phyloP scores from a whole-genome alignment of 2,329 filamentous ascomycete genomes.

The Xylariaceae sp. region DNA sequence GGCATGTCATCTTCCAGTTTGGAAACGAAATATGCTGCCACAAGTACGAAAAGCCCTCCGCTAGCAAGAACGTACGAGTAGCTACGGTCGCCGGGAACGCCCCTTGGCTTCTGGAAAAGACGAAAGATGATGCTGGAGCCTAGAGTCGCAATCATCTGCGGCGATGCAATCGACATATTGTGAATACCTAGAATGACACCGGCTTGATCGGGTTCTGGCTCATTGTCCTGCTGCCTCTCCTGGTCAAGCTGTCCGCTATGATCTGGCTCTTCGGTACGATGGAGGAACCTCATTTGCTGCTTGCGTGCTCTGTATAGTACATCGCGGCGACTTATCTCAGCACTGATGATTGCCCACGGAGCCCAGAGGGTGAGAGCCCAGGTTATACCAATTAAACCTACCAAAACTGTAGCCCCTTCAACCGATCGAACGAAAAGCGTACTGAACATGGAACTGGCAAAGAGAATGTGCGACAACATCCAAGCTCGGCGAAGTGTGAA shows the following conservation, averaged over 20 bases:
- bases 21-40: constrained; percentile 70
- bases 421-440: constrained; percentile 75
- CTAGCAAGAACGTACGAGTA: constrained; percentile 83
- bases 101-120: constrained; percentile 80
- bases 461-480: constrained; percentile 81
- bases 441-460: constrained; percentile 74
- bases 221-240: constrained; percentile 41
- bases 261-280: constrained; percentile 11
- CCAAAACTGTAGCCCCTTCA: constrained; percentile 67
- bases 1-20: constrained; percentile 60
- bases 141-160: constrained; percentile 86
- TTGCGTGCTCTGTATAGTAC: constrained; percentile 45
- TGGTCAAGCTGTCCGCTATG: background rate
- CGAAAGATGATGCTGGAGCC: constrained; percentile 82
- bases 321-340: constrained; percentile 82
- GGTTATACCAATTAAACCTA: constrained; percentile 79
- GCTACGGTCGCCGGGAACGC: constrained; percentile 78
- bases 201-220: constrained; percentile 67
- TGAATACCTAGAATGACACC: constrained; percentile 92
- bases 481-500: constrained; percentile 86
- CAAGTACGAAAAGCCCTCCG: constrained; percentile 72
- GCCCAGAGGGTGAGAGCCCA: constrained; percentile 95
- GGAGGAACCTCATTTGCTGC: constrained; percentile 30
- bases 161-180: constrained; percentile 89
- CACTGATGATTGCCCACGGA: constrained; percentile 90